phyloP scores from a whole-genome alignment of 306 rosid species.

The Castanospermum australe region DNA sequence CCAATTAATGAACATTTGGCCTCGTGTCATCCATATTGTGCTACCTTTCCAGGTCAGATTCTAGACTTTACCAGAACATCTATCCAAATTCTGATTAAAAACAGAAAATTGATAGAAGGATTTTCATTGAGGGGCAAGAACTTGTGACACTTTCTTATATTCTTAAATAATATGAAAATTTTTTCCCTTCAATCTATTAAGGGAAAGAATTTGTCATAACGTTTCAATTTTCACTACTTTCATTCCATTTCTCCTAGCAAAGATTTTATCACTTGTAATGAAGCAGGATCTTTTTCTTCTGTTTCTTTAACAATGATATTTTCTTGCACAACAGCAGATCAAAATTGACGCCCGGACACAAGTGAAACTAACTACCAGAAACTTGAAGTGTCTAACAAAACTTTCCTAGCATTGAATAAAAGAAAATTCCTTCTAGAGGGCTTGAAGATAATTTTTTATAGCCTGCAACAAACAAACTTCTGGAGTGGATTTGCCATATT shows the following conservation, averaged over 20 bases:
- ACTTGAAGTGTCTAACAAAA: background rate
- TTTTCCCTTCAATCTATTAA: too few species aligned
- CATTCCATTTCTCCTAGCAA: background rate
- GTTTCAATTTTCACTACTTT: background rate
- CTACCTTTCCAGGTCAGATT: constrained; percentile 11
- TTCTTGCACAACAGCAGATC: background rate
- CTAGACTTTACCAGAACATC: background rate
- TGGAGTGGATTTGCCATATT: background rate
- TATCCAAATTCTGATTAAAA: background rate
- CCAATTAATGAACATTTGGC: background rate
- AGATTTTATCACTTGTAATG: background rate
- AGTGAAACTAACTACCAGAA: background rate
- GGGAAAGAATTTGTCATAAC: background rate
- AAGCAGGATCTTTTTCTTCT: background rate
- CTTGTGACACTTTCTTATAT: too few species aligned
- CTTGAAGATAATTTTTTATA: background rate
- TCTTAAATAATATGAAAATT: too few species aligned
- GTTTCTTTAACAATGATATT: background rate
- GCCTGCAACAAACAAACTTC: background rate
- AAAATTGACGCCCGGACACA: background rate
- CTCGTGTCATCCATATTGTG: background rate
- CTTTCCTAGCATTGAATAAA: background rate
- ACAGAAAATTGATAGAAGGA: background rate
- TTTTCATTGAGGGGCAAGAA: background rate
- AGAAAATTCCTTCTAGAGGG: background rate